Conservation (phyloP, 1,284 basidiomycete genomes). For the Cryptococcus wingfieldii region DNA sequence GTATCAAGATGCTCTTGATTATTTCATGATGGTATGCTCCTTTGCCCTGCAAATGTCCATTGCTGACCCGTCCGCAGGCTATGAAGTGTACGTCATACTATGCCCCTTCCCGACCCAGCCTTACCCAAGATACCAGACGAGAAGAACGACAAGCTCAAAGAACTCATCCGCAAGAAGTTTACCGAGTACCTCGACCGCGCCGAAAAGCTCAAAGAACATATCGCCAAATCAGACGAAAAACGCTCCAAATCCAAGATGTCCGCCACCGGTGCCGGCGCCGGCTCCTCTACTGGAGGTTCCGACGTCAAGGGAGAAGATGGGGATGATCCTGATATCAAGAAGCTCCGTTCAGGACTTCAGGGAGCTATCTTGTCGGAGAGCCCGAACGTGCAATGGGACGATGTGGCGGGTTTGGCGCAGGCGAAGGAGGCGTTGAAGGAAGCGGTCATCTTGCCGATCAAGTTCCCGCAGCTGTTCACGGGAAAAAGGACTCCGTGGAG, state of each 20-base stretch:
- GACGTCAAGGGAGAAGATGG: slow-evolving; percentile 62
- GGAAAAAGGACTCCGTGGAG: slow-evolving; percentile 97
- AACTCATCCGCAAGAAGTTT: slow-evolving; percentile 83
- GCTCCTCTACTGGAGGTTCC: slow-evolving; percentile 60
- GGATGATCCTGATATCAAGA: slow-evolving; percentile 88
- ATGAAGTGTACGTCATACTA: slow-evolving; percentile 59
- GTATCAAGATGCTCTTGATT: slow-evolving; percentile 92
- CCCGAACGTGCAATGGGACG: slow-evolving; percentile 96
- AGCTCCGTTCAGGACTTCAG: slow-evolving; percentile 80
- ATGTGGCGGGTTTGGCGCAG: slow-evolving; percentile 89
- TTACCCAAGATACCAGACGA: slow-evolving; percentile 61
- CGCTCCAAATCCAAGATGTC: slow-evolving; percentile 70
- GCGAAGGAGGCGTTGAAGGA: slow-evolving; percentile 97
- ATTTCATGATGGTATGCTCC: slow-evolving; percentile 79
- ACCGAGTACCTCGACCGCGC: slow-evolving; percentile 89
- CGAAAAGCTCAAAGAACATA: slow-evolving; percentile 84
- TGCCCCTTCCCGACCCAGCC: not conserved
- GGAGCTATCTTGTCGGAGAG: slow-evolving; percentile 89
- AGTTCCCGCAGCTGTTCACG: slow-evolving; percentile 96
- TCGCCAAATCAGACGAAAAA: slow-evolving; percentile 64
- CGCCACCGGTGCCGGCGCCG: slow-evolving; percentile 59
- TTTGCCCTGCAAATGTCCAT: not conserved
- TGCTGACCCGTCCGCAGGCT: slow-evolving; percentile 25
- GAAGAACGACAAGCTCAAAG: slow-evolving; percentile 91
- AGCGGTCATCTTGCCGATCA: slow-evolving; percentile 97